Evolutionary conservation across 2,329 filamentous ascomycete genomes (phyloP), one percentile per base, ranked within the genome.

Genomic region (Fragosphaeria purpurea): DNA sequence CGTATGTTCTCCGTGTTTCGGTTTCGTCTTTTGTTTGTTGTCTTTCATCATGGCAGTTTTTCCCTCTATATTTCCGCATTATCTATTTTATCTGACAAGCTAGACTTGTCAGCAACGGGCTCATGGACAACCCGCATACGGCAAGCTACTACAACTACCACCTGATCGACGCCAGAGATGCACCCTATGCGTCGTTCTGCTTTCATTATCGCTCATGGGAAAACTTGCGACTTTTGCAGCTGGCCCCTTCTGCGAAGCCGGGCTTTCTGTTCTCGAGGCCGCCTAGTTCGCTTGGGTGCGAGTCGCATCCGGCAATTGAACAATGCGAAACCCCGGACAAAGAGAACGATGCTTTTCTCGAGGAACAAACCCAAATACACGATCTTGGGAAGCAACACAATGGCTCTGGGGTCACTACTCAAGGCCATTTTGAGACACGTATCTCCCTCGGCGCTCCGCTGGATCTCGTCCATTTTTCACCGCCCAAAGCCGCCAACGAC

Each of bases 131-230:
- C 13, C 74, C 76, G 4, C 66, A 77, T 56, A 67, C 75, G 43
- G 67, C 70, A 9, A 68, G 62, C 9, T 80, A 70, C 60, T 80
- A 75, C 56, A 68, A 77, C 55, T 82, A 73, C 63, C 61, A 68
- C 42, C 63, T 81, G 4, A 58, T 70, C 30, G 78, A 81, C 50
- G 61, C 74, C 0, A 74, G 13, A 49, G 71, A 79, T 42, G 65
- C 61, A 2, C 78, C 78, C 0, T 80, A 71, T 54, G 71, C 70
- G 5, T 70, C 69, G 0, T 81, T 80, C 53, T 68, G 68, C 32
- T 77, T 80, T 53, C 74, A 81, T 53, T 81, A 81, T 55, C 70
- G 77, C 34, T 76, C 73, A 6, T 73, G 69, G 70, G 64, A 68
- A 8, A 71, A 69, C 49, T 68, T 82, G 9, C 58, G 65, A 7